phyloP scores from a whole-genome alignment of 2,329 filamentous ascomycete genomes.

The Xylariaceae sp. region DNA sequence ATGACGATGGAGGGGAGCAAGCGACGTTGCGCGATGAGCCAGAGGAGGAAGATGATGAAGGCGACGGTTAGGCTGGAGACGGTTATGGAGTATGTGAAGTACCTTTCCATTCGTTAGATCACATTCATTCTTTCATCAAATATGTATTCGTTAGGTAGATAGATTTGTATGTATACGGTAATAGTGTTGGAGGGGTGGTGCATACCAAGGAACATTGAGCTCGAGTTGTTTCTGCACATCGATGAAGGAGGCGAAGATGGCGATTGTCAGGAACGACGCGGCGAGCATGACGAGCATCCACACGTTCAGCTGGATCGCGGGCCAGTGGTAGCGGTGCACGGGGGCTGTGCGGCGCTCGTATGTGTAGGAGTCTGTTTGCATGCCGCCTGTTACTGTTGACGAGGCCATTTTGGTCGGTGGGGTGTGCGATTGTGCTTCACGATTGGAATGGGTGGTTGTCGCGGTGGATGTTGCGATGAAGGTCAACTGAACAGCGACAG shows the following conservation, averaged over 20 bases:
- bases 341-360: slow-evolving; percentile 41
- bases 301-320: slow-evolving; percentile 59
- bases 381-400: slow-evolving; percentile 35
- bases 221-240: slow-evolving; percentile 51
- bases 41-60: slow-evolving; percentile 62
- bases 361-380: slow-evolving; percentile 35
- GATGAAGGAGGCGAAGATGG: slow-evolving; percentile 57
- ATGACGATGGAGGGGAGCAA: slow-evolving; percentile 58
- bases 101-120: slow-evolving; percentile 41
- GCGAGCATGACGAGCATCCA: slow-evolving; percentile 64
- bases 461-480: neutral
- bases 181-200: neutral
- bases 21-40: slow-evolving; percentile 55
- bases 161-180: neutral
- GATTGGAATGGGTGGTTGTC: neutral
- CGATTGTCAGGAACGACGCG: slow-evolving; percentile 53
- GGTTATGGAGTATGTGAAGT: slow-evolving; percentile 62
- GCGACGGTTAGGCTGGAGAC: slow-evolving; percentile 54
- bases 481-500: neutral
- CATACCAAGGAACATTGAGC: slow-evolving; percentile 56
- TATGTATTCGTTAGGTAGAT: neutral
- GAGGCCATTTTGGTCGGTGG: slow-evolving; percentile 30
- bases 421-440: neutral
- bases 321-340: slow-evolving; percentile 62
- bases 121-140: neutral